Conservation (phyloP, 2,329 filamentous ascomycete genomes). For the Leptographium wingfieldii region DNA sequence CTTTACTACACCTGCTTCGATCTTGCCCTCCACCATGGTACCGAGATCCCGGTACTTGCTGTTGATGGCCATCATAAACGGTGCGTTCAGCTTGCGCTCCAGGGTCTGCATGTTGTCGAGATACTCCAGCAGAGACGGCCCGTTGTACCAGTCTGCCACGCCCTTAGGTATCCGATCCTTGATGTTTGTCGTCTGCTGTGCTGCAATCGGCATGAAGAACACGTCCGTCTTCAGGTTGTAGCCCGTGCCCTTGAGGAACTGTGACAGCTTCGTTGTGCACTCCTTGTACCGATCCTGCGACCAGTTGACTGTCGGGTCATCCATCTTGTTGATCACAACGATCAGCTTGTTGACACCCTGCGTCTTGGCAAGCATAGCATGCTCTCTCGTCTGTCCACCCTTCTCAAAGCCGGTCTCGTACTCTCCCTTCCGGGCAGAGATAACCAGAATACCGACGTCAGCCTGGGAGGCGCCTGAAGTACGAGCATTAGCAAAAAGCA, state of each 20-base stretch:
- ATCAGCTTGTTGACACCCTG: slow-evolving; percentile 96
- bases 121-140: slow-evolving; percentile 86
- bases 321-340: slow-evolving; percentile 98
- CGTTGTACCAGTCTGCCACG: slow-evolving; percentile 70
- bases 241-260: slow-evolving; percentile 82
- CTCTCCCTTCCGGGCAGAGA: slow-evolving; percentile 92
- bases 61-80: slow-evolving; percentile 98
- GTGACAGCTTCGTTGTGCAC: slow-evolving; percentile 75
- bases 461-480: slow-evolving; percentile 62
- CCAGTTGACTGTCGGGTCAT: slow-evolving; percentile 94
- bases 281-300: slow-evolving; percentile 85
- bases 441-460: slow-evolving; percentile 89
- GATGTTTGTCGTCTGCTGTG: slow-evolving; percentile 74
- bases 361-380: slow-evolving; percentile 89
- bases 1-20: slow-evolving; percentile 87
- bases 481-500: not conserved
- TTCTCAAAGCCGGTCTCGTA: slow-evolving; percentile 97
- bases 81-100: slow-evolving; percentile 91
- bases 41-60: slow-evolving; percentile 97
- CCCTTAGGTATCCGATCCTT: slow-evolving; percentile 74
- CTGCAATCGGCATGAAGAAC: slow-evolving; percentile 91
- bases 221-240: slow-evolving; percentile 93
- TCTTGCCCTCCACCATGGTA: slow-evolving; percentile 94
- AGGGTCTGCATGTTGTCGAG: slow-evolving; percentile 59
- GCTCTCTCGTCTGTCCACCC: slow-evolving; percentile 88